Conservation (phyloP, 768 basidiomycete species). For the Podaxis sp. region DNA sequence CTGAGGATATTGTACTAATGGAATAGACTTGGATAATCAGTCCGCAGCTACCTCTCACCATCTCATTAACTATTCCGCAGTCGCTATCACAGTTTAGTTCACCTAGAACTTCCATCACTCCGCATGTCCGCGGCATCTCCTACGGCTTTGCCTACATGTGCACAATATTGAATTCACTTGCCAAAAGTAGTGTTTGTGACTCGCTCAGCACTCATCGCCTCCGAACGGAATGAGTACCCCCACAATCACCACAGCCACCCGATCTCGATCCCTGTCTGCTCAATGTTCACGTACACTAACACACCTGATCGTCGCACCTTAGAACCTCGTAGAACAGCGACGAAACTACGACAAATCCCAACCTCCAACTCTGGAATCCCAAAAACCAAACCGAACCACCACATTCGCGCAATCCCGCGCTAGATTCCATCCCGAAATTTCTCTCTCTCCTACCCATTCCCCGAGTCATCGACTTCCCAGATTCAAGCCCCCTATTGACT, state of each 20-base stretch:
- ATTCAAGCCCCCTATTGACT: not conserved
- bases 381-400: not conserved
- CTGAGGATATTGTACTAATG: slow-evolving; percentile 4
- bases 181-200: not conserved
- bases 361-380: not conserved
- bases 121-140: no score
- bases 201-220: not conserved
- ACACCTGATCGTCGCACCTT: not conserved
- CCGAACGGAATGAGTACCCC: not conserved
- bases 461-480: not conserved
- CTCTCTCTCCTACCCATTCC: not conserved
- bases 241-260: not conserved
- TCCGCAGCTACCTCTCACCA: not conserved
- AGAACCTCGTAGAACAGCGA: not conserved
- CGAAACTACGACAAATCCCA: not conserved
- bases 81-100: no score
- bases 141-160: no score
- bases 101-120: no score
- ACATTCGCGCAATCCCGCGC: not conserved
- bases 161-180: not conserved
- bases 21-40: not conserved
- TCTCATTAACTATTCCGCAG: no score
- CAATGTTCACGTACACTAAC: not conserved
- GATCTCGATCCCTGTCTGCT: not conserved
- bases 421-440: not conserved